These are phyloP conservation scores for Ballota nigra DNA, from an alignment of 257 asterid genomes.

Conservation along the genomic window DNA sequence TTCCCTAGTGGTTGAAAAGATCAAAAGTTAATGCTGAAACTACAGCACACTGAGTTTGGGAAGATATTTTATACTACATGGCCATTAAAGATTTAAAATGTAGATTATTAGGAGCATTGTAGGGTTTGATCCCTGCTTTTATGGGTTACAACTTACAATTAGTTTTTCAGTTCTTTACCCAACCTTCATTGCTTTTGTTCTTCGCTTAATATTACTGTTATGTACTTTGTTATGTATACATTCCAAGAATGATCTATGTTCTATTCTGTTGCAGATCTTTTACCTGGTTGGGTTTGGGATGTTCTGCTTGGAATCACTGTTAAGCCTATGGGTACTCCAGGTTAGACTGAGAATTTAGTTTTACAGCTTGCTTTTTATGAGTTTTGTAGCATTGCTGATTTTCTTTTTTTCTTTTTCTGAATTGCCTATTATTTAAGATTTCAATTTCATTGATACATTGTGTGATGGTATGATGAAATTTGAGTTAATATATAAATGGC, in stretches of 20 bases:
- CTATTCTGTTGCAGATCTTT: constrained; percentile 61
- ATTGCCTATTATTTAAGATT: background rate
- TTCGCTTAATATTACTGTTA: background rate
- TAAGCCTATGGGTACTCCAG: constrained; percentile 97
- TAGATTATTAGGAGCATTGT: background rate
- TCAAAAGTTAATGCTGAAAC: background rate
- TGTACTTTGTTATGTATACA: constrained; percentile 1
- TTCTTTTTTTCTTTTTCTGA: background rate
- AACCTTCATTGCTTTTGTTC: background rate
- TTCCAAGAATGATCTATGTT: background rate
- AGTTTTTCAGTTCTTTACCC: background rate
- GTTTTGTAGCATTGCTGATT: background rate
- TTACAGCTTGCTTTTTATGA: background rate
- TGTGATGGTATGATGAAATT: background rate
- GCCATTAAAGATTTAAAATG: background rate
- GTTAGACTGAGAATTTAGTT: constrained; percentile 42
- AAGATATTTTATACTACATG: background rate
- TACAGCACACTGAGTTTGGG: background rate
- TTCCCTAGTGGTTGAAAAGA: background rate
- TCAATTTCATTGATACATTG: background rate
- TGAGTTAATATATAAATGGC: background rate
- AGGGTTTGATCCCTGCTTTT: background rate
- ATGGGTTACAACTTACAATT: background rate
- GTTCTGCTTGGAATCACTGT: constrained; percentile 77
- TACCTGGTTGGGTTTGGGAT: constrained; percentile 84